Evolutionary conservation across 108 stramenopile genomes (phyloP), one percentile per base, ranked within the genome.

Genomic region (Cyclotella kingstonii): DNA sequence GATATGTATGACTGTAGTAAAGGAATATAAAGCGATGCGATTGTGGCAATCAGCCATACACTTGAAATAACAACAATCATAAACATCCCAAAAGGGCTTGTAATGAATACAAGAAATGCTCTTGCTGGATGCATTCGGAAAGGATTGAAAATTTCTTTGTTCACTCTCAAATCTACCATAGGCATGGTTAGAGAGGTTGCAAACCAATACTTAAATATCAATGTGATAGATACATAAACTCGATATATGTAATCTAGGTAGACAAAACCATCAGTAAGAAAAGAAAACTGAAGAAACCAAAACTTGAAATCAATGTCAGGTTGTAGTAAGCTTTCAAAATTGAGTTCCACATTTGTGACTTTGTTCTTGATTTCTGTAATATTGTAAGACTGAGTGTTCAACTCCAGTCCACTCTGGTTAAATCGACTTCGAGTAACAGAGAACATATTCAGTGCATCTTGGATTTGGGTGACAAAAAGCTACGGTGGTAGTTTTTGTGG

Each of bases 171-270:
- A 57, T 77, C 76, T 26, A 77, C 48, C 22, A 54, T 30, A 8
- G 76, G 76, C 48, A 72, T 59, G 15, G 69, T 56, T 42, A 77
- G 27, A 31, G 70, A 66, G 23, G 68, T 67, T 34, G 70, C 64
- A 47, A 59, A 66, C 76, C 76, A 77, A 60, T 77, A 77, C 31
- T 60, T 77, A 12, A 66, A 41, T 14, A 71, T 4, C 34, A 77
- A 44, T 34, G 55, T 56, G 34, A 67, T 18, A n/a, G 76, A 66
- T 5, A 66, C 38, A 38, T 72, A 77, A 33, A 34, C 42, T 47
- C 76, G 70, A 34, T 60, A 67, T 21, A 66, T 46, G 31, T 51
- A 68, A 59, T 77, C 76, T 15, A 60, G 41, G 8, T 60, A 51
- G 23, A 73, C 47, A 15, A 77, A 54, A n/a, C 48, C 55, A 66